Evolutionary conservation across 192 early-diverging fungal genomes (phyloP).

Genomic region (Kickxella alabastrina): DNA sequence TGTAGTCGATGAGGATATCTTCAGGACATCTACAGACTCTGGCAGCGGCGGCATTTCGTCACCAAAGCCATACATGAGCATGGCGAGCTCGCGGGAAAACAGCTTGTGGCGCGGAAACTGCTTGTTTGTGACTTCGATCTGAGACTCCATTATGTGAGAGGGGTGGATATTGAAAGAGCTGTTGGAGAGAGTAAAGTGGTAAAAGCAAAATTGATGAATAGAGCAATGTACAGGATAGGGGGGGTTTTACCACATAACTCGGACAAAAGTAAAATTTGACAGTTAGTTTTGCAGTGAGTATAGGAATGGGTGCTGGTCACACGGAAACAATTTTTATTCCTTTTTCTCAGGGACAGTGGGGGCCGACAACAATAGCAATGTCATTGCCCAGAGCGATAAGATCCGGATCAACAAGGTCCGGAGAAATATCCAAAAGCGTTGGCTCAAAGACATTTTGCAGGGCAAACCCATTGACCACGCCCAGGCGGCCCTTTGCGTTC

Average conservation of each 20-base stretch:
- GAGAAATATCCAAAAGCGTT: conserved; percentile 7
- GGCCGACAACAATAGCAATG: conserved; percentile 33
- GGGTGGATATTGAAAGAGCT: not conserved
- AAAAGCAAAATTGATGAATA: too few species aligned
- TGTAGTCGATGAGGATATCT: conserved; percentile 48
- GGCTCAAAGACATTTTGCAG: conserved; percentile 16
- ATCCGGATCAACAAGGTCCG: conserved; percentile 1
- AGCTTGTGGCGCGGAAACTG: conserved; percentile 46
- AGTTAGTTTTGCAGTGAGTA: too few species aligned
- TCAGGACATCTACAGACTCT: conserved; percentile 48
- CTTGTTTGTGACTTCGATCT: conserved; percentile 39
- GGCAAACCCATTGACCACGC: conserved; percentile 17
- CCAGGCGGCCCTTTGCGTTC: conserved; percentile 34
- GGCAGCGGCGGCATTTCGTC: conserved; percentile 26
- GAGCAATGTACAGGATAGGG: too few species aligned
- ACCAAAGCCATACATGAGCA: conserved; percentile 49
- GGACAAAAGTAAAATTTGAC: too few species aligned
- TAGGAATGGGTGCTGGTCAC: too few species aligned
- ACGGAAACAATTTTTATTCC: too few species aligned
- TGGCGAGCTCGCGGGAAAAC: conserved; percentile 39
- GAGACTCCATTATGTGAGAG: conserved; percentile 42
- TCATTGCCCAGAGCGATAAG: conserved; percentile 44
- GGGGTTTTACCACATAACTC: too few species aligned
- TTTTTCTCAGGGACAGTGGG: too few species aligned
- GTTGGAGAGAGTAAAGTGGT: not conserved